Percentiles rank a stretch among this genome's conserved stretches.
phyloP scores from a whole-genome alignment of 2,329 filamentous ascomycete species.

The Diaporthe caulivora region DNA sequence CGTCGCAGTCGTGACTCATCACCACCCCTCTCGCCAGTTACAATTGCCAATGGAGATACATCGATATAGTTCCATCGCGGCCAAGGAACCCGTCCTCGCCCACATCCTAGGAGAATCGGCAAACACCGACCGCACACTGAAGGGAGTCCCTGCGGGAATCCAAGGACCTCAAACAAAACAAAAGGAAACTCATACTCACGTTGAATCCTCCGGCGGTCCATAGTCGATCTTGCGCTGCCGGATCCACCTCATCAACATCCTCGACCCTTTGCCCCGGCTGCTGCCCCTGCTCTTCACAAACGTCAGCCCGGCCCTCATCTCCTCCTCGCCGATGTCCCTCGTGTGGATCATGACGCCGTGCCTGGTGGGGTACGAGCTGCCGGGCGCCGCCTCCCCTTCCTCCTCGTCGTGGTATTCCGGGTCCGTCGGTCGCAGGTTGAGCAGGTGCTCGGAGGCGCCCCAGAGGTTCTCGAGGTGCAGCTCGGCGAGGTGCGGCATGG shows the following conservation, averaged over 20 bases:
- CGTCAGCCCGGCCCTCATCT: neutral
- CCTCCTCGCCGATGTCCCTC: neutral
- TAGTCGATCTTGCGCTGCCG: neutral
- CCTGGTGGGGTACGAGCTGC: neutral
- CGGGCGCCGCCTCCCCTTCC: neutral
- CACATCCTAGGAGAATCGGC: no score
- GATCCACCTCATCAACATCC: slow-evolving; percentile 9
- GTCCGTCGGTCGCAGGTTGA: slow-evolving; percentile 14
- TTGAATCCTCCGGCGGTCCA: neutral
- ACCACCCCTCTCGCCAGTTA: no score
- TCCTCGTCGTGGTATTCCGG: neutral
- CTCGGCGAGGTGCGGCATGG: neutral
- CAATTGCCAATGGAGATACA: no score
- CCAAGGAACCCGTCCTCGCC: no score
- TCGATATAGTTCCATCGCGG: no score
- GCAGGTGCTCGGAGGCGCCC: slow-evolving; percentile 9
- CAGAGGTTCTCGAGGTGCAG: slow-evolving; percentile 32
- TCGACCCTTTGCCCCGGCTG: slow-evolving; percentile 12
- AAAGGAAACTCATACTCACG: neutral
- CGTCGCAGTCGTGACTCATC: no score
- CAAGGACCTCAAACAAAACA: no score
- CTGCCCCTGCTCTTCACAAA: slow-evolving; percentile 6
- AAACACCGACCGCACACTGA: no score
- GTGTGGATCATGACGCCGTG: slow-evolving; percentile 21
- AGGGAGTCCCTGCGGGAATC: no score